Conservation (phyloP, 352 stramenopile genomes). For the Blastocystis sp. region DNA sequence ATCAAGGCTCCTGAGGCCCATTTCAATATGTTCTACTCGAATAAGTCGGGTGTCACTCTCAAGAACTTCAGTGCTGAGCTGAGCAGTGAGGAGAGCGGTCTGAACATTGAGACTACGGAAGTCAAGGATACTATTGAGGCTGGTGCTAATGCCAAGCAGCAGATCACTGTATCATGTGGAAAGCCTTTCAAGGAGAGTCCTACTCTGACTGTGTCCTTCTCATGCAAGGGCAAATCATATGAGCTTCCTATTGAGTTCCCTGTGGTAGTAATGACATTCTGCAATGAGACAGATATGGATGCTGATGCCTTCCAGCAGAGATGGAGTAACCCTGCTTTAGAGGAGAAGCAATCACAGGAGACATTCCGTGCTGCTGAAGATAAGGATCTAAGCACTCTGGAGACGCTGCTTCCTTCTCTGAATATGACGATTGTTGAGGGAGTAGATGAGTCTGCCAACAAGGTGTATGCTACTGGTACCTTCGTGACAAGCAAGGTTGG, state of each 20-base stretch:
- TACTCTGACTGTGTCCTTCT: slow-evolving; percentile 53
- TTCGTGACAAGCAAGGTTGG: slow-evolving; percentile 59
- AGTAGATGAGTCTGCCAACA: slow-evolving; percentile 58
- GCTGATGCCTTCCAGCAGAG: slow-evolving; percentile 59
- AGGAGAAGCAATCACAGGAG: slow-evolving; percentile 61
- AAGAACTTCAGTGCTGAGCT: slow-evolving; percentile 70
- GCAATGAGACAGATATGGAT: slow-evolving; percentile 37
- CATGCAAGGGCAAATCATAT: slow-evolving; percentile 51
- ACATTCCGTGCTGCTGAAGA: slow-evolving; percentile 55
- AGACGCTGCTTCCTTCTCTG: slow-evolving; percentile 33
- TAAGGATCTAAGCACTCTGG: slow-evolving; percentile 22
- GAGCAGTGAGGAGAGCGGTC: slow-evolving; percentile 15
- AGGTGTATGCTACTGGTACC: slow-evolving; percentile 59
- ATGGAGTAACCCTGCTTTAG: slow-evolving; percentile 9
- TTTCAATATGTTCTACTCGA: slow-evolving; percentile 88
- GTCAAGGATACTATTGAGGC: slow-evolving; percentile 41
- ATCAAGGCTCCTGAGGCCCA: slow-evolving; percentile 81
- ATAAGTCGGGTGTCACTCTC: slow-evolving; percentile 77
- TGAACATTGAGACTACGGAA: slow-evolving; percentile 39
- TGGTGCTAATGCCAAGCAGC: slow-evolving; percentile 53
- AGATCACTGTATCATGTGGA: slow-evolving; percentile 45
- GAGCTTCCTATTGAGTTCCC: slow-evolving; percentile 55
- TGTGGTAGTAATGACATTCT: slow-evolving; percentile 54
- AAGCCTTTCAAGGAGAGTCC: slow-evolving; percentile 48
- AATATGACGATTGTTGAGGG: slow-evolving; percentile 49